These are phyloP conservation scores for Fraxinus velutina DNA, from an alignment of 305 asterid genomes.

Conservation along the genomic window DNA sequence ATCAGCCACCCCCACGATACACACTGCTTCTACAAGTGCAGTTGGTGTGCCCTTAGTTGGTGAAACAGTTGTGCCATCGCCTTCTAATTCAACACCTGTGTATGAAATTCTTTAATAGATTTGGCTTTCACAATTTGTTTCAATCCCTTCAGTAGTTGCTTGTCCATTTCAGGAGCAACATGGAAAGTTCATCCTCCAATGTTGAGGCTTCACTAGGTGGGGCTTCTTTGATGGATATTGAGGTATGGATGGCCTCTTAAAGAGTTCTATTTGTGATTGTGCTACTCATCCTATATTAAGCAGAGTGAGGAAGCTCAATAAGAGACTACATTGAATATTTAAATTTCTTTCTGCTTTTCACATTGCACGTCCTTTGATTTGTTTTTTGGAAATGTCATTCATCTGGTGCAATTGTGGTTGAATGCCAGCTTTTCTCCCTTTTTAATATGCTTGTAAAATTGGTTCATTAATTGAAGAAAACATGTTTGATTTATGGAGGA, in stretches of 20 bases:
- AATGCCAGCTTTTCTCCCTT: not conserved
- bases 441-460: not conserved
- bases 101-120: slow-evolving; percentile 27
- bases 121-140: not conserved
- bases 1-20: slow-evolving; percentile 41
- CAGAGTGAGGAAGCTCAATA: not conserved
- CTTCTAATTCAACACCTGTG: slow-evolving; percentile 40
- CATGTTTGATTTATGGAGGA: slow-evolving; percentile 7
- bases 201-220: slow-evolving; percentile 44
- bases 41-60: slow-evolving; percentile 39
- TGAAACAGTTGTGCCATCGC: slow-evolving; percentile 44
- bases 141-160: slow-evolving; percentile 11
- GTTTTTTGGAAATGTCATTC: not conserved
- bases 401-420: not conserved
- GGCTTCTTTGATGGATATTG: slow-evolving; percentile 64
- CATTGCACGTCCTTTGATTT: not conserved
- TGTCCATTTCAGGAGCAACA: slow-evolving; percentile 40
- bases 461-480: slow-evolving; percentile 4
- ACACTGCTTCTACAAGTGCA: slow-evolving; percentile 36
- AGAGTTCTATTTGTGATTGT: slow-evolving; percentile 10
- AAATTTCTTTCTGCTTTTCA: slow-evolving; percentile 5
- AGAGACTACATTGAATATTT: not conserved
- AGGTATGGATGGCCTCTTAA: slow-evolving; percentile 42
- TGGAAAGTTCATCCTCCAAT: slow-evolving; percentile 44
- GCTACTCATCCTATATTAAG: slow-evolving; percentile 14